Evolutionary conservation across 805 yeast genomes (phyloP).

Genomic region (Starmera quercuum): DNA sequence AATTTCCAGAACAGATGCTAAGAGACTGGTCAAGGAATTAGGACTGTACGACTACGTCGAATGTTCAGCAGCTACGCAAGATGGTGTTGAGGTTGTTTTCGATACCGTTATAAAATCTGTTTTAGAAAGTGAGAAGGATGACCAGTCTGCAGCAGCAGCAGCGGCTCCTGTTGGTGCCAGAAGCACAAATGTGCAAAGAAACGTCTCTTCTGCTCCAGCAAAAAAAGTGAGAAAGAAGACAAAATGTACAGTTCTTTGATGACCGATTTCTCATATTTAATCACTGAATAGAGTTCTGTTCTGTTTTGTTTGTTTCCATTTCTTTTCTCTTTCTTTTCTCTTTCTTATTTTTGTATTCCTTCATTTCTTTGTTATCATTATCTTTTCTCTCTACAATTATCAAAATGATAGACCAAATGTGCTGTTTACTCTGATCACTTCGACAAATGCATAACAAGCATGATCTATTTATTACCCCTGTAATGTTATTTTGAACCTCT

Average conservation of each 20-base stretch:
- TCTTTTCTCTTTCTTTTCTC: conserved; percentile 2
- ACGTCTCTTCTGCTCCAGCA: too few relatives aligned
- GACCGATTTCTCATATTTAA: conserved; percentile 3
- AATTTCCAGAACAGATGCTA: conserved; percentile 54
- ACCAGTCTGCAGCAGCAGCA: conserved; percentile 1
- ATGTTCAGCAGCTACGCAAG: conserved; percentile 87
- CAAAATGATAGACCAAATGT: too few relatives aligned
- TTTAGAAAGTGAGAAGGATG: conserved; percentile 22
- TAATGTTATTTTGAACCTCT: too few relatives aligned
- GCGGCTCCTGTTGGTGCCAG: conserved; percentile 3
- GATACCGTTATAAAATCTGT: conserved; percentile 75
- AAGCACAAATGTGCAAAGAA: too few relatives aligned
- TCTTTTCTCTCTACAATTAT: background rate
- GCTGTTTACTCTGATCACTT: too few relatives aligned
- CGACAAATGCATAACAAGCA: too few relatives aligned
- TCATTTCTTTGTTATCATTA: background rate
- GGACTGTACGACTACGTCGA: conserved; percentile 73
- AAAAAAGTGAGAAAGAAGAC: conserved; percentile 35
- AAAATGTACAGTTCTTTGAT: conserved; percentile 42
- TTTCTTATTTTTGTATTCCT: background rate
- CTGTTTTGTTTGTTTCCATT: conserved; percentile 1
- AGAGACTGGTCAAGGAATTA: conserved; percentile 57
- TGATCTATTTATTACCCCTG: too few relatives aligned
- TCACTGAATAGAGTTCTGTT: background rate
- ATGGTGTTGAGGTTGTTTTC: conserved; percentile 78